Conservation (phyloP, 2,329 filamentous ascomycete genomes). For the Myotisia sp. region DNA sequence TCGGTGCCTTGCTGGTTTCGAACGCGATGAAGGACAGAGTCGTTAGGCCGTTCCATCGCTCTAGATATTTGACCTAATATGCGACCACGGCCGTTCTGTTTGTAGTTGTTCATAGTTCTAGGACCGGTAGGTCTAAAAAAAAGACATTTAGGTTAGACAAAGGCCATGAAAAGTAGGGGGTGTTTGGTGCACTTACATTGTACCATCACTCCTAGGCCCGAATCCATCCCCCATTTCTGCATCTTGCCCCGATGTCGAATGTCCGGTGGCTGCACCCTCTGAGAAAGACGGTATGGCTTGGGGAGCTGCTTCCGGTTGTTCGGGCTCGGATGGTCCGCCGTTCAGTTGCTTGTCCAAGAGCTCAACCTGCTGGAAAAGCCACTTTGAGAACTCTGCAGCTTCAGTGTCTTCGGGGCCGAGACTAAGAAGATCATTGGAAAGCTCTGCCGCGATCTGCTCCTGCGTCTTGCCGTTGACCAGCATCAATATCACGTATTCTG, state of each 20-base stretch:
- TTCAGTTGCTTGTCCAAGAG: constrained; percentile 50
- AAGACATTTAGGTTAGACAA: constrained; percentile 26
- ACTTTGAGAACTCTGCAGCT: constrained; percentile 69
- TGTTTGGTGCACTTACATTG: constrained; percentile 20
- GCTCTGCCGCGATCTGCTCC: constrained; percentile 73
- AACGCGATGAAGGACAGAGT: constrained; percentile 67
- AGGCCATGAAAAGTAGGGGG: neutral
- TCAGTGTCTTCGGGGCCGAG: constrained; percentile 70
- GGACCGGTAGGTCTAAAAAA: constrained; percentile 69
- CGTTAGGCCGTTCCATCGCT: constrained; percentile 61
- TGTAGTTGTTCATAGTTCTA: constrained; percentile 77
- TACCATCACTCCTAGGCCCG: constrained; percentile 15
- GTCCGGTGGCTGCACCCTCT: constrained; percentile 17
- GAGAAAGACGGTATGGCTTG: constrained; percentile 24
- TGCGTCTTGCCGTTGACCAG: constrained; percentile 88
- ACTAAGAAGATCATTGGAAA: constrained; percentile 73
- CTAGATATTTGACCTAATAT: constrained; percentile 76
- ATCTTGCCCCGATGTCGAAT: constrained; percentile 36
- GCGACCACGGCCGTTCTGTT: constrained; percentile 53
- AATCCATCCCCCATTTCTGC: constrained; percentile 54
- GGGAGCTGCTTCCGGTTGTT: constrained; percentile 10
- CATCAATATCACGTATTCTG: constrained; percentile 96
- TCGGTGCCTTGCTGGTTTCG: constrained; percentile 58
- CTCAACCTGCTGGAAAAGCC: constrained; percentile 84
- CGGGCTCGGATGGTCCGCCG: constrained; percentile 28